Evolutionary conservation across 768 basidiomycete species (phyloP).

Genomic region (Suillus subaureus): DNA sequence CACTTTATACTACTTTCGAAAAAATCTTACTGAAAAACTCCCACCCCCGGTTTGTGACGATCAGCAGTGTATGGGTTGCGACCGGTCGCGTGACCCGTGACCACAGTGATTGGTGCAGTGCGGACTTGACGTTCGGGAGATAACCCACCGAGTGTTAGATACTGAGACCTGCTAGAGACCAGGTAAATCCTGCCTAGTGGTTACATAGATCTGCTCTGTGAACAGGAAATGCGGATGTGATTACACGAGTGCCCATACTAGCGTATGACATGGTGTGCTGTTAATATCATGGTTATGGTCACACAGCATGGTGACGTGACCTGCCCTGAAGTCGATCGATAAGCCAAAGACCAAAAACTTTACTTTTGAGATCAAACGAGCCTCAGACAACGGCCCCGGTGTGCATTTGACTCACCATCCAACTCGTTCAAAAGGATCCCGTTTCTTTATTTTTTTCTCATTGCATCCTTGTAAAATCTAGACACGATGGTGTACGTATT

Average conservation of each 20-base stretch:
- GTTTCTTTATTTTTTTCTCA: conserved; percentile 22
- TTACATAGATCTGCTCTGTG: background rate
- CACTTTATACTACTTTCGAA: too few relatives aligned
- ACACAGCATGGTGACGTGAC: conserved; percentile 14
- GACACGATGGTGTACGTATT: conserved; percentile 81
- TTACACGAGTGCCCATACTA: background rate
- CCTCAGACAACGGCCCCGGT: conserved; percentile 27
- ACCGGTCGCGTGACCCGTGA: background rate
- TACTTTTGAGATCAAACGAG: conserved; percentile 20
- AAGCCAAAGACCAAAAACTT: conserved; percentile 27
- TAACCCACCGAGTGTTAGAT: background rate
- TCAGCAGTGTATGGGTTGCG: too few relatives aligned
- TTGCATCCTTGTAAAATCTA: conserved; percentile 42
- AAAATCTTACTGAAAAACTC: too few relatives aligned
- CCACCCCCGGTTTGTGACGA: too few relatives aligned
- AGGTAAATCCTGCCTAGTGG: too few relatives aligned
- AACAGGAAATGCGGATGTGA: background rate
- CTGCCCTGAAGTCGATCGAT: conserved; percentile 54
- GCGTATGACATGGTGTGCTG: background rate
- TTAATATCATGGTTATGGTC: background rate
- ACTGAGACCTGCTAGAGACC: background rate
- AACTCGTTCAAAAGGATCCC: conserved; percentile 17
- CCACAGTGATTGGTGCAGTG: background rate
- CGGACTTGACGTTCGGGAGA: background rate
- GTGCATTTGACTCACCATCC: conserved; percentile 24